Percentiles rank a stretch among this genome's conserved stretches.
These are phyloP conservation scores for Alternaria rosae DNA, from an alignment of 2,329 filamentous ascomycete species.

Conservation along the genomic window DNA sequence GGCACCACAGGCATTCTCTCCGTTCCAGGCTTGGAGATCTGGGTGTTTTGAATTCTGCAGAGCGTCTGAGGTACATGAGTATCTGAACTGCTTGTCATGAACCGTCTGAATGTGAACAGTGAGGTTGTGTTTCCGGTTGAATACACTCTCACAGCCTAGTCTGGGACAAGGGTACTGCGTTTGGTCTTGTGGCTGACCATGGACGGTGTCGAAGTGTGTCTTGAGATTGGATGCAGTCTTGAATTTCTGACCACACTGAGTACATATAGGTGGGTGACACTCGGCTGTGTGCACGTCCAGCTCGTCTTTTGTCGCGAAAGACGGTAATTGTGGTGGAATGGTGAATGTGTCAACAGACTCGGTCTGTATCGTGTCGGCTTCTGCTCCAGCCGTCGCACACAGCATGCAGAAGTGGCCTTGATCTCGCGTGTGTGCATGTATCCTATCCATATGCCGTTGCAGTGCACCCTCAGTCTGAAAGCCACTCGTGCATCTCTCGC, in stretches of 20 bases:
- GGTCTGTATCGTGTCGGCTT: slow-evolving; percentile 39
- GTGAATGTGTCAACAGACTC: not conserved
- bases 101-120: slow-evolving; percentile 78
- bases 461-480: slow-evolving; percentile 79
- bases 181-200: slow-evolving; percentile 53
- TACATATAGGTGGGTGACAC: slow-evolving; percentile 75
- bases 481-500: slow-evolving; percentile 67
- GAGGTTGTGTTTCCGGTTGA: slow-evolving; percentile 85
- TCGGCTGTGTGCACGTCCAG: slow-evolving; percentile 76
- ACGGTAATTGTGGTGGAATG: slow-evolving; percentile 17
- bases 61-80: slow-evolving; percentile 77
- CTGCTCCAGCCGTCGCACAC: slow-evolving; percentile 59
- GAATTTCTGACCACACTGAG: slow-evolving; percentile 75
- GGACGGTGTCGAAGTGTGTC: slow-evolving; percentile 76
- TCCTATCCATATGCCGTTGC: slow-evolving; percentile 72
- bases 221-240: slow-evolving; percentile 63
- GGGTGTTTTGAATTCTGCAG: slow-evolving; percentile 62
- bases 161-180: slow-evolving; percentile 71
- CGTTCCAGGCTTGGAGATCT: slow-evolving; percentile 68
- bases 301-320: slow-evolving; percentile 74
- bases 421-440: slow-evolving; percentile 67
- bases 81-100: slow-evolving; percentile 76
- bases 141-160: slow-evolving; percentile 74
- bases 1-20: slow-evolving; percentile 73
- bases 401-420: slow-evolving; percentile 77